Conservation (phyloP, 164 flowering plant species). For the Tetracentron sinense region DNA sequence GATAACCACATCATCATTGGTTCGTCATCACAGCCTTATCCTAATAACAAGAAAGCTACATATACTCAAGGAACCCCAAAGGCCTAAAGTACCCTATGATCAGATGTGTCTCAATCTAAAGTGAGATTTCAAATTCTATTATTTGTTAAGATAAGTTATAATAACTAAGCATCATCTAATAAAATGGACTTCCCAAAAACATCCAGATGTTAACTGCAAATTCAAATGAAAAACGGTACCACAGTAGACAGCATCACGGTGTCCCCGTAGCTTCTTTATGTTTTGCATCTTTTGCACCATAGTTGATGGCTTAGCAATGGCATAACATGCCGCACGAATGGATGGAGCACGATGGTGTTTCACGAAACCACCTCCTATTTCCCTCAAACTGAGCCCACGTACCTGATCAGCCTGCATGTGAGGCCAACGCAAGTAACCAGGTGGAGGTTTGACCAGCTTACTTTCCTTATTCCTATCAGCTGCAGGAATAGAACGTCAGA, state of each 20-base stretch:
- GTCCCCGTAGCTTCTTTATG: slow-evolving; percentile 80
- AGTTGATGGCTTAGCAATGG: slow-evolving; percentile 90
- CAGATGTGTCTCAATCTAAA: too few species aligned
- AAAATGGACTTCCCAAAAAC: not conserved
- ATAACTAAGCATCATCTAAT: not conserved
- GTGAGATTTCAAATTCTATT: not conserved
- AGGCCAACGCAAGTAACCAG: slow-evolving; percentile 89
- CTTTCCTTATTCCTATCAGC: slow-evolving; percentile 46
- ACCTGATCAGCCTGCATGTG: slow-evolving; percentile 88
- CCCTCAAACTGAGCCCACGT: slow-evolving; percentile 79
- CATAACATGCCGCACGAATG: slow-evolving; percentile 87
- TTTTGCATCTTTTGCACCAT: slow-evolving; percentile 95
- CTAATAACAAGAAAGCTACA: too few species aligned
- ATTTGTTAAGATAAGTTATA: too few species aligned
- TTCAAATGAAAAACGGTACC: slow-evolving; percentile 41
- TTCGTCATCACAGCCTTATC: too few species aligned
- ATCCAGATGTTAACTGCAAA: not conserved
- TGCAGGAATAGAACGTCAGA: slow-evolving; percentile 26
- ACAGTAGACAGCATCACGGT: slow-evolving; percentile 93
- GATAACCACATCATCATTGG: not conserved
- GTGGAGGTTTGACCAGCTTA: slow-evolving; percentile 33
- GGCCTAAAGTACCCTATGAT: too few species aligned
- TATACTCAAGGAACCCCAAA: too few species aligned
- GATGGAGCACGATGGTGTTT: slow-evolving; percentile 95
- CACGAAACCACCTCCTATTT: slow-evolving; percentile 94